phyloP scores from a whole-genome alignment of 2,329 filamentous ascomycete genomes.

The Fusarium anthophilum region DNA sequence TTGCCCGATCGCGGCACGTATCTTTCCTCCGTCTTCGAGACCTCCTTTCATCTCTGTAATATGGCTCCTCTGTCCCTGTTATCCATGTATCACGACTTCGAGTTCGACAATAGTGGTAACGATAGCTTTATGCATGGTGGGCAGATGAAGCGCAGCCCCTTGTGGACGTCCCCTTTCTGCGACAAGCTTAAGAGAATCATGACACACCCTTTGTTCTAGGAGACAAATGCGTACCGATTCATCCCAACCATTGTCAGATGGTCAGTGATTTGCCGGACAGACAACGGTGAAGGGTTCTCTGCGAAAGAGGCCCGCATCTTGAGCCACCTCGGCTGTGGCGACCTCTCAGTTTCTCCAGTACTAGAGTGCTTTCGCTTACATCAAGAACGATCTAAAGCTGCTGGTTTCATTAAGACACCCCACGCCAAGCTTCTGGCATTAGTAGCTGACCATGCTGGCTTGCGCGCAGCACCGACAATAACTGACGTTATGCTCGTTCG shows the following conservation, averaged over 20 bases:
- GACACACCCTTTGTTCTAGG: background rate
- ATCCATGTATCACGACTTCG: background rate
- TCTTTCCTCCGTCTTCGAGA: background rate
- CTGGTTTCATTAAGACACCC: background rate
- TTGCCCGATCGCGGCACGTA: background rate
- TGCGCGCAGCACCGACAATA: rapidly evolving
- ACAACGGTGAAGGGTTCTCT: background rate
- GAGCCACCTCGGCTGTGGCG: background rate
- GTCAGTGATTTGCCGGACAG: background rate
- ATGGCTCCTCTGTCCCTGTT: background rate
- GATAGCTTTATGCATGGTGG: background rate
- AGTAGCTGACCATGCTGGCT: background rate
- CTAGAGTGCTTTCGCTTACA: background rate
- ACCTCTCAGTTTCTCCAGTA: rapidly evolving
- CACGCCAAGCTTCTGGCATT: background rate
- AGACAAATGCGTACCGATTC: background rate
- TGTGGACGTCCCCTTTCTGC: background rate
- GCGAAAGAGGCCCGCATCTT: background rate
- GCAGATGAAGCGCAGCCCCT: background rate
- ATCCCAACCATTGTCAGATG: background rate
- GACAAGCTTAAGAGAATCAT: background rate
- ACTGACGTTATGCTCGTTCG: background rate
- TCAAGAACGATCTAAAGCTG: background rate
- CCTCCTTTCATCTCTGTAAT: background rate
- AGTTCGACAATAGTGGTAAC: background rate